Evolutionary conservation across 2,329 filamentous ascomycete genomes (phyloP).

Genomic region (Stachybotrys chartarum): DNA sequence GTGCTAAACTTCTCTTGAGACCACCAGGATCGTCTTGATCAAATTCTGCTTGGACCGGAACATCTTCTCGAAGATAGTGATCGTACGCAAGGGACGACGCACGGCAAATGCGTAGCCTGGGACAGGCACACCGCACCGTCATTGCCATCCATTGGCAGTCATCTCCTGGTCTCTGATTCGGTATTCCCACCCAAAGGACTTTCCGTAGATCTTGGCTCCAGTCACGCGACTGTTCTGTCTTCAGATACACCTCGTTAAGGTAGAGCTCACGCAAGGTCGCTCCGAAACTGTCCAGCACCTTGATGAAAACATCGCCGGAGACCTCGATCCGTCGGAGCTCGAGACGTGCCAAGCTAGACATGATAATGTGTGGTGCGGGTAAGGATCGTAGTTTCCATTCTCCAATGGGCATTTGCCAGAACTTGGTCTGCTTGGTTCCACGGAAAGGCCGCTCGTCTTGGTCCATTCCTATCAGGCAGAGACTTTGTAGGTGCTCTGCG

Average conservation of each 20-base stretch:
- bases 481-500: slow-evolving; percentile 33
- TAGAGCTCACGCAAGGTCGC: slow-evolving; percentile 35
- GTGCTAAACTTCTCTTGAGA: slow-evolving; percentile 30
- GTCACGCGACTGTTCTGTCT: slow-evolving; percentile 27
- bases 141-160: slow-evolving; percentile 35
- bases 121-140: slow-evolving; percentile 26
- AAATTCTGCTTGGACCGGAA: slow-evolving; percentile 20
- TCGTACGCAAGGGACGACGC: slow-evolving; percentile 38
- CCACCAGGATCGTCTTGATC: slow-evolving; percentile 35
- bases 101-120: slow-evolving; percentile 32
- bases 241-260: slow-evolving; percentile 37
- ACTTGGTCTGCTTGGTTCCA: slow-evolving; percentile 29
- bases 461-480: slow-evolving; percentile 41
- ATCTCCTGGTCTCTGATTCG: slow-evolving; percentile 29
- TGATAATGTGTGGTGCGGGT: slow-evolving; percentile 26
- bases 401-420: slow-evolving; percentile 24
- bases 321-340: slow-evolving; percentile 37
- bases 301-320: slow-evolving; percentile 24
- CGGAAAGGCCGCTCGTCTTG: slow-evolving; percentile 28
- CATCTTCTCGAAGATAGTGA: slow-evolving; percentile 26
- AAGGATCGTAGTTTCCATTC: slow-evolving; percentile 33
- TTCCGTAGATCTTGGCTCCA: slow-evolving; percentile 24
- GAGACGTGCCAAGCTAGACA: slow-evolving; percentile 31
- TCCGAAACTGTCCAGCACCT: slow-evolving; percentile 25
- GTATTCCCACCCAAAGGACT: slow-evolving; percentile 37